These are phyloP conservation scores for Linum lewisii DNA, from an alignment of 345 rosid species.

Conservation along the genomic window DNA sequence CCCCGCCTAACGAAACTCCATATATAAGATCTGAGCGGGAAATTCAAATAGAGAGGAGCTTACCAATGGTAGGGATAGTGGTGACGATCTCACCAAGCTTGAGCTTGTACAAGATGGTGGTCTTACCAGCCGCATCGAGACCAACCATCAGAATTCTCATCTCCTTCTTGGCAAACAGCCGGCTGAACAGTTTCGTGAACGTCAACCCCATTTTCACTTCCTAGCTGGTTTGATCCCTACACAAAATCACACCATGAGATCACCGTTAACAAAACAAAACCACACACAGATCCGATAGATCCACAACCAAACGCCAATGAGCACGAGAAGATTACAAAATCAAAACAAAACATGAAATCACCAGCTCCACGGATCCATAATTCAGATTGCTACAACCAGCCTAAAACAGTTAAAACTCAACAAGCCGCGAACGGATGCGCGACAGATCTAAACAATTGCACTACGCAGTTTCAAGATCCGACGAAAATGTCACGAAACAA, in stretches of 20 bases:
- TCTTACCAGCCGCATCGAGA: slow-evolving; percentile 8
- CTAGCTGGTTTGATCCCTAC: slow-evolving; percentile 6
- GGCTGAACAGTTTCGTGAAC: slow-evolving; percentile 7
- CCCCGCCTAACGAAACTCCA: not conserved
- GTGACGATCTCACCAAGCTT: slow-evolving; percentile 8
- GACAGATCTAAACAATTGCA: not conserved
- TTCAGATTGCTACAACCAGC: not conserved
- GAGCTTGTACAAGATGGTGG: slow-evolving; percentile 6
- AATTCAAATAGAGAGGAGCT: not conserved
- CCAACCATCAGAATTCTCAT: slow-evolving; percentile 8
- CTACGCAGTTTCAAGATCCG: not conserved
- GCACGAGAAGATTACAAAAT: not conserved
- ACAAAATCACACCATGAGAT: not conserved
- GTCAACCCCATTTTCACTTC: slow-evolving; percentile 5
- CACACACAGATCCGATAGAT: slow-evolving; percentile 2
- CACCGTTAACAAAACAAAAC: not conserved
- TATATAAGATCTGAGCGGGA: not conserved
- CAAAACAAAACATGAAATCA: not conserved
- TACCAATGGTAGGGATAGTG: slow-evolving; percentile 6
- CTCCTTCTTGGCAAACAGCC: slow-evolving; percentile 9
- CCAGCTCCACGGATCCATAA: not conserved
- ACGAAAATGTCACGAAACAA: not conserved
- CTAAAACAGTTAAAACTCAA: not conserved
- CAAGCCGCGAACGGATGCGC: not conserved
- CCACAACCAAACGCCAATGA: not conserved